phyloP scores from a whole-genome alignment of 2,329 filamentous ascomycete species.

The Xylariales sp. region DNA sequence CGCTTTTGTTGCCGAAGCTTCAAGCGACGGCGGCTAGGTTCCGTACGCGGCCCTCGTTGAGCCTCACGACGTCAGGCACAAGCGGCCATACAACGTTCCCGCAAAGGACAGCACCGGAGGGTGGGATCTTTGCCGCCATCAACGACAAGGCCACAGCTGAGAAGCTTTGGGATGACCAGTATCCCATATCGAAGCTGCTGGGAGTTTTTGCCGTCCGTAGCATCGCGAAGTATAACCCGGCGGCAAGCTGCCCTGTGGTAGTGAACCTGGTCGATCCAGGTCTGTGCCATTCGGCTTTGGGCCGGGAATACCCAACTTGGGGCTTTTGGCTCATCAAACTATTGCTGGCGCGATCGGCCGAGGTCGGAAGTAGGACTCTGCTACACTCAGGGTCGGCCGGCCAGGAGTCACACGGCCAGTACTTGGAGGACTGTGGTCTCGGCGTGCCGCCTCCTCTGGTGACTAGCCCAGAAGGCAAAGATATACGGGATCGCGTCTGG shows the following conservation, averaged over 20 bases:
- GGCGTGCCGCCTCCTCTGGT: constrained; percentile 31
- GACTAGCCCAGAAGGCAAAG: constrained; percentile 31
- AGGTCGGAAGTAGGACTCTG: constrained; percentile 42
- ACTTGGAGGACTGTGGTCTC: constrained; percentile 31
- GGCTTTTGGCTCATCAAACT: constrained; percentile 23
- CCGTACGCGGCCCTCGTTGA: constrained; percentile 20
- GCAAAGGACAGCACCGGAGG: constrained; percentile 20
- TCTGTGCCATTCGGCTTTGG: constrained; percentile 43
- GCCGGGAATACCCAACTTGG: constrained; percentile 26
- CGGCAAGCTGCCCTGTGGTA: constrained; percentile 29
- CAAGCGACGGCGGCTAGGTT: constrained; percentile 29
- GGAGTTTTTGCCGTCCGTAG: constrained; percentile 22
- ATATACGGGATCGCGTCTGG: constrained; percentile 36
- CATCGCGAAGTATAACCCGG: constrained; percentile 14
- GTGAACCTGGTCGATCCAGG: constrained; percentile 51
- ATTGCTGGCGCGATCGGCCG: constrained; percentile 36
- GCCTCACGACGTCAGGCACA: constrained; percentile 23
- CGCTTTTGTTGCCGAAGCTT: constrained; percentile 47
- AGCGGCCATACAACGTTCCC: constrained; percentile 23
- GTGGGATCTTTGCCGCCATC: constrained; percentile 22
- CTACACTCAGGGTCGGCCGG: constrained; percentile 33
- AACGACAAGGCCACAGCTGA: constrained; percentile 14
- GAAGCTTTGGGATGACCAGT: constrained; percentile 13
- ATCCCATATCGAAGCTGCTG: constrained; percentile 28
- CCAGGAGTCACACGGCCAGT: constrained; percentile 39